Evolutionary conservation across 805 yeast genomes (phyloP).

Genomic region (Candida lessepsii): DNA sequence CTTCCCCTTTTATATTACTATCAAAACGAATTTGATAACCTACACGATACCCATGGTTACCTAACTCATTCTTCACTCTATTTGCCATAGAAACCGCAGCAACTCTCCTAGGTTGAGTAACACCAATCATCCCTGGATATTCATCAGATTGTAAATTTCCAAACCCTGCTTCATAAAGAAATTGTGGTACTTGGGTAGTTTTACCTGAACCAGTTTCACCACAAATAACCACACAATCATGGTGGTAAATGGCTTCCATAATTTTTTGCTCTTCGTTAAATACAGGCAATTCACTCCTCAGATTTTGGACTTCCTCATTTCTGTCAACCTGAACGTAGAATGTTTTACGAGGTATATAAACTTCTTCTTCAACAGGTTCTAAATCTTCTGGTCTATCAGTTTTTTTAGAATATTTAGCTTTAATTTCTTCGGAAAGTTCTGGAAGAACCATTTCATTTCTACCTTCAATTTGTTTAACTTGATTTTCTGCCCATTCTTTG

Average conservation of each 20-base stretch:
- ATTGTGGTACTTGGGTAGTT: conserved; percentile 97
- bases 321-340: conserved; percentile 68
- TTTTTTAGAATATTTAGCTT: conserved; percentile 44
- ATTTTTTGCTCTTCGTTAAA: conserved; percentile 86
- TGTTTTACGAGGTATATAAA: conserved; percentile 62
- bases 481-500: conserved; percentile 84
- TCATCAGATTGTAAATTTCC: conserved; percentile 58
- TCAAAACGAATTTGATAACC: conserved; percentile 85
- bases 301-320: conserved; percentile 60
- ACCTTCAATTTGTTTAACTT: conserved; percentile 64
- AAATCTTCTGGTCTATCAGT: conserved; percentile 67
- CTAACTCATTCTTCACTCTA: conserved; percentile 75
- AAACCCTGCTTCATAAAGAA: conserved; percentile 88
- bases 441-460: conserved; percentile 48
- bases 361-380: conserved; percentile 64
- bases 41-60: conserved; percentile 66
- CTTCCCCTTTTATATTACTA: conserved; percentile 55
- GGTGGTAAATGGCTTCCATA: conserved; percentile 93
- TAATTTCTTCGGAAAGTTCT: conserved; percentile 47
- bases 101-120: conserved; percentile 94
- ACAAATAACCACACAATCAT: conserved; percentile 86
- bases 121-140: conserved; percentile 88
- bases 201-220: conserved; percentile 99
- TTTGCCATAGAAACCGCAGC: conserved; percentile 91
- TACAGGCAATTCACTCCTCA: conserved; percentile 78